Percentiles rank a stretch among this genome's conserved stretches.
Evolutionary conservation across 768 basidiomycete genomes (phyloP).

Genomic region (Tricholoma matsutake): DNA sequence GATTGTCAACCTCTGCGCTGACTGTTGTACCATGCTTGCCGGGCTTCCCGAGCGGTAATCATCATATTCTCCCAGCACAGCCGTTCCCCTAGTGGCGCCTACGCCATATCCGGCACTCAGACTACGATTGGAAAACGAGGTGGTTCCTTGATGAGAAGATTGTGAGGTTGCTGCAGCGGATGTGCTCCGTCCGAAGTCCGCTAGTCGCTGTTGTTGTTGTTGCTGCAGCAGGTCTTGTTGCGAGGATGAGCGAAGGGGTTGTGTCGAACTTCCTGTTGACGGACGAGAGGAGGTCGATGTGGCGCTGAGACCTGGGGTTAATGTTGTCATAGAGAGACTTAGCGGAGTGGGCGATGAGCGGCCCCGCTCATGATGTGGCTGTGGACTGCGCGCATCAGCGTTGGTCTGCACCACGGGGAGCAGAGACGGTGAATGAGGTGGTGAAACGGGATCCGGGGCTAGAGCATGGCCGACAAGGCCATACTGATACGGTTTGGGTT

Average conservation of each 20-base stretch:
- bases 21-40: constrained; percentile 37
- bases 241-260: constrained; percentile 26
- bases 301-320: constrained; percentile 21
- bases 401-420: constrained; percentile 14
- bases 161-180: constrained; percentile 14
- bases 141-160: constrained; percentile 12
- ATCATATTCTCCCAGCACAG: constrained; percentile 11
- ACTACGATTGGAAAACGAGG: constrained; percentile 12
- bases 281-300: constrained; percentile 36
- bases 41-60: constrained; percentile 38
- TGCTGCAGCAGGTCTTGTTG: constrained; percentile 12
- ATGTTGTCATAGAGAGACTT: constrained; percentile 21
- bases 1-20: constrained; percentile 34
- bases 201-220: constrained; percentile 12
- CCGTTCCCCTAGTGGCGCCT: constrained; percentile 15
- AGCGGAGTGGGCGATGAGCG: constrained; percentile 27
- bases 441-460: constrained; percentile 29
- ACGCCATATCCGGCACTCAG: constrained; percentile 17
- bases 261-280: constrained; percentile 42
- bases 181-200: constrained; percentile 4
- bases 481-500: constrained; percentile 61
- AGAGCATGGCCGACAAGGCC: constrained; percentile 52
- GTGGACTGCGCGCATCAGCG: constrained; percentile 9
- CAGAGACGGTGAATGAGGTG: constrained; percentile 34
- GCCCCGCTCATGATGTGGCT: constrained; percentile 20